Percentiles rank a stretch among this genome's conserved stretches.
phyloP scores from a whole-genome alignment of 345 rosid species.

The Xanthoceras sorbifolium region DNA sequence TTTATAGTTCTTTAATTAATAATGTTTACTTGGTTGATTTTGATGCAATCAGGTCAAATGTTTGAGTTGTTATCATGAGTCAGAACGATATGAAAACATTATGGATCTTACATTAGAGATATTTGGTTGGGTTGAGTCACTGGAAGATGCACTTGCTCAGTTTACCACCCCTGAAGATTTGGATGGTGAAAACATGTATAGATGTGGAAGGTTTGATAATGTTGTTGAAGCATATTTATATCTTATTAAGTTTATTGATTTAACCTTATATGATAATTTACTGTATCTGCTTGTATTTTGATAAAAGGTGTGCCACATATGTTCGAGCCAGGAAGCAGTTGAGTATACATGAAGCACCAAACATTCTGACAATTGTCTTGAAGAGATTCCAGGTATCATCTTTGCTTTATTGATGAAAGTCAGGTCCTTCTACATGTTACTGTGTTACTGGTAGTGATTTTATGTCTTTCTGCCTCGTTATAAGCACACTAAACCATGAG shows the following conservation, averaged over 20 bases:
- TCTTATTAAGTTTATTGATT: background rate
- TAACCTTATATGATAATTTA: constrained; percentile 12
- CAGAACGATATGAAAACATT: constrained; percentile 79
- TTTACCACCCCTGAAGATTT: constrained; percentile 80
- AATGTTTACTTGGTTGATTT: constrained; percentile 12
- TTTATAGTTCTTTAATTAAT: background rate
- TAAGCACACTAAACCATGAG: background rate
- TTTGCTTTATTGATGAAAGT: constrained; percentile 9
- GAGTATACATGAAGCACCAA: constrained; percentile 83
- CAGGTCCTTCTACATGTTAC: background rate
- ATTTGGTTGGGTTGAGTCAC: constrained; percentile 78
- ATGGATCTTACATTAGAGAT: constrained; percentile 91
- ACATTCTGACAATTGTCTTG: constrained; percentile 82
- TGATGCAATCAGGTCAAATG: constrained; percentile 61
- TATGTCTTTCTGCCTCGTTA: background rate
- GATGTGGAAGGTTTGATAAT: constrained; percentile 74
- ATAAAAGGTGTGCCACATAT: constrained; percentile 70
- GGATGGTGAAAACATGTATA: constrained; percentile 89
- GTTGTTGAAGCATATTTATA: background rate
- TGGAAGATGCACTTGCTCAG: constrained; percentile 81
- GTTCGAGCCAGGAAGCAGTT: constrained; percentile 79
- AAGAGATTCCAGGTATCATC: constrained; percentile 78
- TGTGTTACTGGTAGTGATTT: background rate
- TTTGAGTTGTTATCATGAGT: constrained; percentile 71
- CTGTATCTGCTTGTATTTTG: background rate